Evolutionary conservation across 2,329 filamentous ascomycete species (phyloP), one percentile per base, ranked within the genome.

Genomic region (Rhynchosporium graminicola): DNA sequence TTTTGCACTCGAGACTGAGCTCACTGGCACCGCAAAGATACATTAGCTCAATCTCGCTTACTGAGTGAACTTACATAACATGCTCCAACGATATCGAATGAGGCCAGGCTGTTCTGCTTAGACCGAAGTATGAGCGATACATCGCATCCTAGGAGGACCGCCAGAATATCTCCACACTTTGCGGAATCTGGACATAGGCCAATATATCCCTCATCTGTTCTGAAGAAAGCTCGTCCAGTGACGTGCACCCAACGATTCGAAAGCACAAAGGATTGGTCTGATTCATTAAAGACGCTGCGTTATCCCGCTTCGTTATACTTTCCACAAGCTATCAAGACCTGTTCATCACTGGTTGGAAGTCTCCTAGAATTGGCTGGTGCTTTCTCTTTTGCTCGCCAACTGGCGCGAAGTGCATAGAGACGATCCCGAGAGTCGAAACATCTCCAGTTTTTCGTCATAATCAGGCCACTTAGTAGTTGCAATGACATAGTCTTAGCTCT

Each of bases 371-470:
- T 40, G 2, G 2, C 10, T 54, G 36, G 31, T 10, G 1, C 7
- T 10, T 7, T 54, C 33, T 40, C 50, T 15, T 54, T 6, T 38
- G 31, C 7, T 47, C n/a, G 8, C 7, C 13, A n/a, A 31, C 28
- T 13, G 9, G 1, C 51, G 12, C 55, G 60, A 31, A 62, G 46
- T 13, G 55, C 60, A 54, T 38, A 62, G n/a, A 62, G 40, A 8
- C 55, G 60, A 33, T 62, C 60, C 5, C 55, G 55, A 8, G n/a
- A 15, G 28, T 62, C 55, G 31, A 12, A 58, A 42, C 60, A 62
- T 4, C 26, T 13, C 8, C 31, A 40, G 13, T 40, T 38, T 9
- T 3, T 13, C 0, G 55, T 62, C 3, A 33, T 4, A 20, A 20
- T 2, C 42, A 62, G 42, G 3, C n/a, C 29, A 3, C 4, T 5